Evolutionary conservation across 805 yeast species (phyloP).

Genomic region (Lachancea quebecensis): DNA sequence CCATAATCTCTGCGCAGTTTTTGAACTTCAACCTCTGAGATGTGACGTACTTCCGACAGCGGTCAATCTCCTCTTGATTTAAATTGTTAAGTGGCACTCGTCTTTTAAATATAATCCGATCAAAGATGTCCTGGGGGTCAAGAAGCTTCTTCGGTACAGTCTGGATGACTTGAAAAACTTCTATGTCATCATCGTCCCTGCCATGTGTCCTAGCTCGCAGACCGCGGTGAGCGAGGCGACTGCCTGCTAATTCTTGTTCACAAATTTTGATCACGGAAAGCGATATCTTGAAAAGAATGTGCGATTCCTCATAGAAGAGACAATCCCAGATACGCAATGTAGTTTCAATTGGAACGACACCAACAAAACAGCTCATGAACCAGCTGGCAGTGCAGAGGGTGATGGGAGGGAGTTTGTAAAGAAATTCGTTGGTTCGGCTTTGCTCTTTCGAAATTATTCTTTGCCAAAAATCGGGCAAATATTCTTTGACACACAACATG

Average conservation of each 20-base stretch:
- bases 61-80: conserved; percentile 74
- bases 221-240: conserved; percentile 8
- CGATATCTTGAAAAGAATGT: conserved; percentile 75
- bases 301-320: conserved; percentile 85
- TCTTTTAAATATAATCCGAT: conserved; percentile 61
- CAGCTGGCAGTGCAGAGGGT: conserved; percentile 92
- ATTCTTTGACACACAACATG: conserved; percentile 78
- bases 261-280: conserved; percentile 71
- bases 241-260: conserved; percentile 49
- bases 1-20: conserved; percentile 19
- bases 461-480: conserved; percentile 75
- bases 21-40: conserved; percentile 44
- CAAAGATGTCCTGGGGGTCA: conserved; percentile 65
- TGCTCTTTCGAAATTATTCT: conserved; percentile 10
- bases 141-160: conserved; percentile 65
- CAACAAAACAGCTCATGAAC: conserved; percentile 97
- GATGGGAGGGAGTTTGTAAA: conserved; percentile 78
- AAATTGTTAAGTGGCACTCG: conserved; percentile 65
- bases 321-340: conserved; percentile 92
- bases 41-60: conserved; percentile 72
- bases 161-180: conserved; percentile 78
- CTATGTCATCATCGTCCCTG: conserved; percentile 43
- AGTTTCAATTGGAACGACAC: conserved; percentile 81
- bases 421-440: conserved; percentile 37
- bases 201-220: conserved; percentile 7